phyloP scores from a whole-genome alignment of 371 early-diverging fungal species.

The Sporodiniella umbellata region DNA sequence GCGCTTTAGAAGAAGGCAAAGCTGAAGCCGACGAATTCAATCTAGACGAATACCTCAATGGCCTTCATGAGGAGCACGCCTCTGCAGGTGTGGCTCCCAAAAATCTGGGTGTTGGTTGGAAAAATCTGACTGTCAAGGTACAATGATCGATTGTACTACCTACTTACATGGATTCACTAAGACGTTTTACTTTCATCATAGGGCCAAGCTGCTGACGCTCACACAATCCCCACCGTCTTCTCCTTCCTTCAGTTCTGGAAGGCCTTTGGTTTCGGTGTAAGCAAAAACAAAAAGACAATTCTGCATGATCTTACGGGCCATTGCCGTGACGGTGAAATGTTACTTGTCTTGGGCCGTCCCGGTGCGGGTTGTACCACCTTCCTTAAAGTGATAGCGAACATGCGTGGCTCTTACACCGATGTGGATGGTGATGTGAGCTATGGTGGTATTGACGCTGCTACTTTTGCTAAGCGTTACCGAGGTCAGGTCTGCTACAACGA shows the following conservation, averaged over 20 bases:
- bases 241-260: conserved; percentile 4
- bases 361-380: conserved; percentile 57
- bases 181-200: conserved; percentile 1
- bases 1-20: conserved; percentile 24
- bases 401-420: conserved; percentile 41
- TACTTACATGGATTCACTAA: too few relatives aligned
- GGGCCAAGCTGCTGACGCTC: conserved; percentile 35
- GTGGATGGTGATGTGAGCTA: conserved; percentile 45
- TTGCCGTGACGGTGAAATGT: conserved; percentile 57
- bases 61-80: conserved; percentile 13
- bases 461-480: conserved; percentile 39
- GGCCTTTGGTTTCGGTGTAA: conserved; percentile 26
- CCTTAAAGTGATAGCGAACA: conserved; percentile 51
- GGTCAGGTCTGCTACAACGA: conserved; percentile 54
- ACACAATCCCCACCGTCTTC: conserved; percentile 16
- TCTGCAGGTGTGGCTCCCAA: conserved; percentile 40
- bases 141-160: background rate
- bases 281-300: conserved; percentile 23
- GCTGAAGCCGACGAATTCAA: conserved; percentile 26
- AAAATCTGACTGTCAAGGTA: conserved; percentile 36
- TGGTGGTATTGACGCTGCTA: conserved; percentile 45
- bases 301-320: conserved; percentile 39
- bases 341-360: conserved; percentile 57
- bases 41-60: conserved; percentile 30
- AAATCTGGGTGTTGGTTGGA: conserved; percentile 46